Percentiles rank a stretch among this genome's conserved stretches.
phyloP scores from a whole-genome alignment of 345 rosid genomes.

The Camelina hispida region DNA sequence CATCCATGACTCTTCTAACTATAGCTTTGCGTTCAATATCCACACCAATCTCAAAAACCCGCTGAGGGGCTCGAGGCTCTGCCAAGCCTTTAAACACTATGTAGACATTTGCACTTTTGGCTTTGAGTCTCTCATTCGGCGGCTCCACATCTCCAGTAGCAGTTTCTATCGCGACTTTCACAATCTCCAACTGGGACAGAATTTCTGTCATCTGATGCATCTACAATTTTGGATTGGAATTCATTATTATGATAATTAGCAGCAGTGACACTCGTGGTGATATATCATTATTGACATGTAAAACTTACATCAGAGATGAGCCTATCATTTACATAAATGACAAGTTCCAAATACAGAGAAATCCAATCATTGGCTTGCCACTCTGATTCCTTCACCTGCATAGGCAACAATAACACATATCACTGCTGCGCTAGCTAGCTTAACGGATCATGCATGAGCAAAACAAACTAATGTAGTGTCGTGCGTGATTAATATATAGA shows the following conservation, averaged over 20 bases:
- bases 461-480: neutral
- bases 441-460: neutral
- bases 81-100: neutral
- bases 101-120: neutral
- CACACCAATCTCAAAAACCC: neutral
- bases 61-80: neutral
- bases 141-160: neutral
- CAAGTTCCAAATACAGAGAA: neutral
- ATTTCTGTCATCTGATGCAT: neutral
- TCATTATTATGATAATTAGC: no score
- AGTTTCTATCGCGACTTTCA: neutral
- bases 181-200: neutral
- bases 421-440: neutral
- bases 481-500: neutral
- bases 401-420: no score
- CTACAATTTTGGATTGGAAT: neutral
- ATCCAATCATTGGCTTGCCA: neutral
- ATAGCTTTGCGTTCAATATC: neutral
- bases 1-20: neutral
- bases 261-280: no score
- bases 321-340: no score
- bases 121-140: neutral
- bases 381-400: neutral
- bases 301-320: neutral
- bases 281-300: no score